These are phyloP conservation scores for Coniferiporia weirii DNA, from an alignment of 1,284 basidiomycete genomes.

Conservation along the genomic window DNA sequence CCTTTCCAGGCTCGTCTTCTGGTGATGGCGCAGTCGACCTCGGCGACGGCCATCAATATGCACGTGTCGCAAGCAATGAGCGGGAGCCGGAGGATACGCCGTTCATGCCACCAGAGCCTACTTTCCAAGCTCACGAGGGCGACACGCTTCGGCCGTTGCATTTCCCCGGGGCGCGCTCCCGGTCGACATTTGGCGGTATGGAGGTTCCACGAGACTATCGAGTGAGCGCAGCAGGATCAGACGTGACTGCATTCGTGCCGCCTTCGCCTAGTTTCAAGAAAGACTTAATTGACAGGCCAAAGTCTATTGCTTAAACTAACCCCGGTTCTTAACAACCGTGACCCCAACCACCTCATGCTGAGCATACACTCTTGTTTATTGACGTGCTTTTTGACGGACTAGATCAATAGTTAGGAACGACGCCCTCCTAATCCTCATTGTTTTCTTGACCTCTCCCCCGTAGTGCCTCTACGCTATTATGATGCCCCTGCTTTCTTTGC, in stretches of 20 bases:
- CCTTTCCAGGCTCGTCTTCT: conserved; percentile 8
- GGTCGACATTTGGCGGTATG: conserved; percentile 11
- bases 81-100: conserved; percentile 16
- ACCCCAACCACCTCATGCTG: not conserved
- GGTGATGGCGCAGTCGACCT: not conserved
- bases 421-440: too few species aligned
- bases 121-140: conserved; percentile 16
- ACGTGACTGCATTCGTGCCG: conserved; percentile 42
- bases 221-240: conserved; percentile 12
- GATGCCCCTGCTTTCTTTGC: not conserved
- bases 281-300: conserved; percentile 36
- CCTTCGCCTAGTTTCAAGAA: conserved; percentile 59
- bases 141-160: conserved; percentile 16
- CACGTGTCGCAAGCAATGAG: conserved; percentile 4
- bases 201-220: conserved; percentile 15
- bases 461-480: too few species aligned
- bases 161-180: conserved; percentile 7
- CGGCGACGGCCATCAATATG: conserved; percentile 8
- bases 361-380: not conserved
- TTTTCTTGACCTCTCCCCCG: too few species aligned
- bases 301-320: conserved; percentile 37
- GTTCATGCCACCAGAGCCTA: conserved; percentile 17
- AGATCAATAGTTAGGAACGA: too few species aligned
- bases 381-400: too few species aligned
- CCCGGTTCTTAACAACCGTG: not conserved